phyloP scores from a whole-genome alignment of 176 grass and related monocot species.

The Lolium perenne region DNA sequence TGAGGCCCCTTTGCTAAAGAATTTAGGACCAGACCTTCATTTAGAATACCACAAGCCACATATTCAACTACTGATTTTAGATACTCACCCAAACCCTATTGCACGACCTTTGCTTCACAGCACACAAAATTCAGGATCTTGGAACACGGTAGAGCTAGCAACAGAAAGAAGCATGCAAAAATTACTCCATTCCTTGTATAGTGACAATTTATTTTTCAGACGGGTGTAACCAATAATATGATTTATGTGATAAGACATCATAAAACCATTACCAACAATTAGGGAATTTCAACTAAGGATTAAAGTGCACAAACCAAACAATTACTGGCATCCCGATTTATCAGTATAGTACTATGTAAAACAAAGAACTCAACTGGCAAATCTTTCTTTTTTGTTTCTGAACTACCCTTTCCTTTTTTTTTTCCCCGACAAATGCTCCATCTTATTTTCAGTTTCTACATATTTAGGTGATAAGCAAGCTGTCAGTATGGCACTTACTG shows the following conservation, averaged over 20 bases:
- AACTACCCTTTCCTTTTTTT: background rate
- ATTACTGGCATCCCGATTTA: background rate
- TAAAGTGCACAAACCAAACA: background rate
- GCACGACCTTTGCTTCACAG: background rate
- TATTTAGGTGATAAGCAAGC: constrained; percentile 29
- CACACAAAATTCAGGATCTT: background rate
- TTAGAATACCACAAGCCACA: background rate
- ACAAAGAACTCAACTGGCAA: background rate
- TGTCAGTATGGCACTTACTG: constrained; percentile 58
- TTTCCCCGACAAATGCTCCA: constrained; percentile 11
- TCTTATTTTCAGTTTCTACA: background rate
- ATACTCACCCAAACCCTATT: background rate
- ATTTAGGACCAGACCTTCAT: background rate
- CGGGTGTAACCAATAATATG: background rate
- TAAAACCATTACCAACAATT: background rate
- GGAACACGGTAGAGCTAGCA: background rate
- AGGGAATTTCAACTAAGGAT: background rate
- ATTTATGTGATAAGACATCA: background rate
- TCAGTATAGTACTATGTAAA: background rate
- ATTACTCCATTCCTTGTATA: background rate
- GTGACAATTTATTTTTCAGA: background rate
- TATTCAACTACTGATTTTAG: too few species aligned
- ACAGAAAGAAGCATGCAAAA: background rate
- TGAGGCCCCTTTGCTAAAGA: background rate
- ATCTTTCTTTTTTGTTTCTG: background rate